Base-by-base conservation (phyloP, 225 moss, liverwort and hornwort genomes). In the Sphagnum tenellum region DNA sequence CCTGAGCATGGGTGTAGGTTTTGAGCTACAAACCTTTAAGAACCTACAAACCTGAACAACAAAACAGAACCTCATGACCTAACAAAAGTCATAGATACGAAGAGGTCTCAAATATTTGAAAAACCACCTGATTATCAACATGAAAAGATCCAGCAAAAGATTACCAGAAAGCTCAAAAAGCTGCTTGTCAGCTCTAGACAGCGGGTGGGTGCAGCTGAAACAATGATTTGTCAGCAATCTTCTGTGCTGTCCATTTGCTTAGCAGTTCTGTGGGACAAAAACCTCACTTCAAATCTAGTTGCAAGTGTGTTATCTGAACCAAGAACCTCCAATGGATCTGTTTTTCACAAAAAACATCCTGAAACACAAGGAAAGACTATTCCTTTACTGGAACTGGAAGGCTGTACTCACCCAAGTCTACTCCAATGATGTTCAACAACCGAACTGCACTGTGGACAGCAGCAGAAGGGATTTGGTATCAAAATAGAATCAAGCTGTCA, bases 401-500 rank as follows among this genome's bases (percentile, higher is more conserved):
- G 29, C 29, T 29, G 0, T 1, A 63, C 76, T 72, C 57, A 83
- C 83, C 77, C 54, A 65, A 59, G 48, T 74, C 79, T 62, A 83
- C 72, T 60, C 74, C 83, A 64, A 79, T 79, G 66, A 83, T 70
- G 60, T 80, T 80, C 53, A 83, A 59, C 49, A 74, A 80, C 61
- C 79, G 69, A 48, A 83, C 79, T 72, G 77, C 83, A 69, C 77
- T 29, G 74, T 9, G 83, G 83, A 29, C 29, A 29, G 67, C 83
- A 74, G 67, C 56, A 70, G 68, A 83, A 83, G 64, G 72, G 77
- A 68, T 74, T 65, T 9, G 77, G 83, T 49, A 72, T 66, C 59
- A 83, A 59, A 65, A 83, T 64, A 62, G 83, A 83, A 47, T 79
- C 74, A 45, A 83, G 60, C 83, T 83, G 83, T 29, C 49, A 7